Base-by-base conservation (phyloP, 768 basidiomycete genomes). In the Boletus edulis region DNA sequence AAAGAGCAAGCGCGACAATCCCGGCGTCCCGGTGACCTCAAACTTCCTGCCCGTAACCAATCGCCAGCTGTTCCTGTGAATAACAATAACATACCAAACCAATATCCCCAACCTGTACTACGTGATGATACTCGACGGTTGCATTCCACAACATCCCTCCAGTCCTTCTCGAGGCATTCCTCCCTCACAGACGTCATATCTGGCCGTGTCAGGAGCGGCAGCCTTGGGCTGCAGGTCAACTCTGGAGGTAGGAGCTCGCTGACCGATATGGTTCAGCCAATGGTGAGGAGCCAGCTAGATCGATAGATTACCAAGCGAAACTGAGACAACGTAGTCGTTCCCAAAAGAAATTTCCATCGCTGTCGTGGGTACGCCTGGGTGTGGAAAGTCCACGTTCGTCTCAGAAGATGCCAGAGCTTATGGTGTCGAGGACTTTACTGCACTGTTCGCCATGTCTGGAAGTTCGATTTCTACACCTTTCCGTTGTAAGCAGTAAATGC, bases 361-460 rank as follows among this genome's bases (percentile, higher is more conserved):
- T 32, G 85, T 98, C 34, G 78, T 95, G 38, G 96, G 96, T 14
- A 79, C 83, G 13, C 70, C 78, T 38, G 81, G 85, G 34, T 93
- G 89, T 56, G 96, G 95, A 56, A 98, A 98, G 73, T 87, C 91
- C 2, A 82, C 84, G 3, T 79, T 92, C 47, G 89, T 97, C 58
- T 76, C 78, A 35, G 87, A 86, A 66, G 94, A 92, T 12, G 75
- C 94, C 52, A 84, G 82, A 58, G 76, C 78, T 3, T 86, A 83
- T 61, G 75, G 76, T 15, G 73, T 89, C 15, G 72, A 75, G 34
- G 78, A 81, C 50, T 68, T 80, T 32, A 66, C 57, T 41, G 48
- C 65, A 18, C 67, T 69, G 40, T 73, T 73, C 31, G 58, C 65
- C 11, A 63, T 61, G 59, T 61, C 68, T n/a, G 64, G 73, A 63